Evolutionary conservation across 2,329 filamentous ascomycete genomes (phyloP).

Genomic region (Pseudocercospora pini-densiflorae): DNA sequence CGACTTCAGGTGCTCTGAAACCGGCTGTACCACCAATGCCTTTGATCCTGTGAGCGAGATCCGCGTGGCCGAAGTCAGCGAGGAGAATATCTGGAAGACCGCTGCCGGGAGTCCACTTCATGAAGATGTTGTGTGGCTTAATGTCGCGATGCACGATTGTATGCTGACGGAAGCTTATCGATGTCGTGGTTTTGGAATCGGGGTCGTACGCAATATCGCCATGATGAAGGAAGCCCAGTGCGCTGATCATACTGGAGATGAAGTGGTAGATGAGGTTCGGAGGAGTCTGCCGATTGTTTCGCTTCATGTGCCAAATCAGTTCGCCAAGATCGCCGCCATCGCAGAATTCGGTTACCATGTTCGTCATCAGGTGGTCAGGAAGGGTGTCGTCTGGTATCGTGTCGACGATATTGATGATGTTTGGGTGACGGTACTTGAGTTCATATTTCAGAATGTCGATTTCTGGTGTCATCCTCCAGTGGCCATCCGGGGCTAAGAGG

Average conservation of each 20-base stretch:
- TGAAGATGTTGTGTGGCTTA: constrained; percentile 33
- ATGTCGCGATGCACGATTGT: constrained; percentile 34
- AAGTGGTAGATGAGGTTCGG: constrained; percentile 32
- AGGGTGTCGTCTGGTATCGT: constrained; percentile 9
- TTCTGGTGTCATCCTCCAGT: not conserved
- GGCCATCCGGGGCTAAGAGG: not conserved
- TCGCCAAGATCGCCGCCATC: constrained; percentile 31
- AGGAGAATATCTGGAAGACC: constrained; percentile 31
- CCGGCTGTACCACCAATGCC: constrained; percentile 24
- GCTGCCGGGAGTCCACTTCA: constrained; percentile 19
- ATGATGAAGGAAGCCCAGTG: constrained; percentile 34
- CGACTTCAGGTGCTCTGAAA: constrained; percentile 21
- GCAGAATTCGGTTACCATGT: constrained; percentile 30
- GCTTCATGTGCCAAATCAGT: constrained; percentile 17
- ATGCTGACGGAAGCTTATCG: constrained; percentile 9
- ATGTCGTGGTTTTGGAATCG: not conserved
- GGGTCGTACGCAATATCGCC: constrained; percentile 23
- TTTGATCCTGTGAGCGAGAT: constrained; percentile 4
- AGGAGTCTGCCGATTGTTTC: constrained; percentile 8
- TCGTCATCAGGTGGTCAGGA: constrained; percentile 1
- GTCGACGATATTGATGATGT: constrained; percentile 16
- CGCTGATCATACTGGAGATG: constrained; percentile 32
- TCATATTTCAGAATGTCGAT: not conserved
- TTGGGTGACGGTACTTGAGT: constrained; percentile 11
- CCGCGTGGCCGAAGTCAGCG: constrained; percentile 30